These are phyloP conservation scores for Aspergillus ustus DNA, from an alignment of 2,329 filamentous ascomycete genomes.

Conservation along the genomic window DNA sequence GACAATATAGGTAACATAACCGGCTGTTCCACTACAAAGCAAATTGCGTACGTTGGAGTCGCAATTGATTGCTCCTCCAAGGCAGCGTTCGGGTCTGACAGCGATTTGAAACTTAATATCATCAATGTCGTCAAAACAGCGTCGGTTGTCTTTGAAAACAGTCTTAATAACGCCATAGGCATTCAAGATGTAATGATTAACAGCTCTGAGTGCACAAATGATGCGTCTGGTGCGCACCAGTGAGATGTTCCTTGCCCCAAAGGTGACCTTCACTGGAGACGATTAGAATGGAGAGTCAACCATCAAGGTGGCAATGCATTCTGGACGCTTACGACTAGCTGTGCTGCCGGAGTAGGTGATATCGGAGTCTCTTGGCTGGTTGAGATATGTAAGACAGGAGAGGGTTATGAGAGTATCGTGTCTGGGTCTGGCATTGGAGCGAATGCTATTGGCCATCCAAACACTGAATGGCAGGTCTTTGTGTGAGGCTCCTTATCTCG, in stretches of 20 bases:
- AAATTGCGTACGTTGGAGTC: constrained; percentile 83
- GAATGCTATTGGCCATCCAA: constrained; percentile 82
- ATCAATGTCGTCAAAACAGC: constrained; percentile 74
- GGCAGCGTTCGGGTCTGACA: constrained; percentile 66
- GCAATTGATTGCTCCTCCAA: constrained; percentile 90
- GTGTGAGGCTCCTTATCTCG: constrained; percentile 50
- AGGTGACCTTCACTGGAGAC: constrained; percentile 23
- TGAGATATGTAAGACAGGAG: constrained; percentile 65
- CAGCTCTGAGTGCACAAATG: constrained; percentile 71
- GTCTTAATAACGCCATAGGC: constrained; percentile 89
- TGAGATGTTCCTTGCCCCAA: constrained; percentile 24
- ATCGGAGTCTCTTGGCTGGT: constrained; percentile 83
- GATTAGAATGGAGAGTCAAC: constrained; percentile 80
- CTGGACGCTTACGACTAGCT: constrained; percentile 85
- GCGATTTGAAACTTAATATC: constrained; percentile 41
- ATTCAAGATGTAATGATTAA: constrained; percentile 80
- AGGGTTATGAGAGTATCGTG: constrained; percentile 21
- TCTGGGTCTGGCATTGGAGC: constrained; percentile 45
- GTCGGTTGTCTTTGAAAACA: constrained; percentile 80
- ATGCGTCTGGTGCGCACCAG: constrained; percentile 57
- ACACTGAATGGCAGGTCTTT: constrained; percentile 89
- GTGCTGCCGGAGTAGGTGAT: constrained; percentile 72
- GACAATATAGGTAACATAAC: constrained; percentile 73
- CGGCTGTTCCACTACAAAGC: constrained; percentile 83
- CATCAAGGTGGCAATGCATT: constrained; percentile 81